Base-by-base conservation (phyloP, 2,329 filamentous ascomycete species). In the Akanthomyces dipterigenus region DNA sequence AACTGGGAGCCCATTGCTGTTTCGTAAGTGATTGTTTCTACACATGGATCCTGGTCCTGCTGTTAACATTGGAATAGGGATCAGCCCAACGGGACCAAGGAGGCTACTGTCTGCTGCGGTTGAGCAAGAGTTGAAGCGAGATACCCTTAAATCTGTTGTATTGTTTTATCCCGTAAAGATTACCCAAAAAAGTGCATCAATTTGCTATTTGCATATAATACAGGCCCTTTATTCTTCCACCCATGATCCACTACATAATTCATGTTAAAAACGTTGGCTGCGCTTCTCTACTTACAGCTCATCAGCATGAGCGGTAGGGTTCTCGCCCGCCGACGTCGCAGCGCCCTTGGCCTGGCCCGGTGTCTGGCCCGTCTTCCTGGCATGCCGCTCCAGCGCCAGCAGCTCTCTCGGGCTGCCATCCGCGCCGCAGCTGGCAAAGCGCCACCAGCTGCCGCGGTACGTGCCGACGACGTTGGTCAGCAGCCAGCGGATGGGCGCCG, bases 361-460 rank as follows among this genome's bases (percentile, higher is more conserved):
- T 4, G 24, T 40, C 48, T 22, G 6, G 24, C 38, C 18, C 24
- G 26, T 18, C 55, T 60, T 49, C n/a, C 18, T 51, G 1, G 42
- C 49, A 2, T 28, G 60, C 26, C 38, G 40, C 43, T 71, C 70
- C 63, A 82, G 67, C 4, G 82, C 82, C 67, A 82, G 82, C 64
- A 87, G 67, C 69, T 80, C 76, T 70, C 79, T 80, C 48, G 81
- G 83, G 67, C 73, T 72, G 2, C 84, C 84, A 0, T 72, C 68
- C 4, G 75, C 72, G 66, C 84, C 80, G 66, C 85, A 88, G 67
- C 84, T 87, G 36, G 83, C 77, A 75, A 88, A 89, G 73, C 80
- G 85, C 85, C 86, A 88, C 79, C 81, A 82, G 3, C 78, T 75
- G 40, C 78, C 78, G 65, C 87, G 77, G 71, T 78, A 81, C 40